A percentile compares a stretch with the other conserved stretches of the same genome.
These are phyloP conservation scores for Suhomyces panamericanus DNA, from an alignment of 1,139 yeast genomes.

Conservation along the genomic window DNA sequence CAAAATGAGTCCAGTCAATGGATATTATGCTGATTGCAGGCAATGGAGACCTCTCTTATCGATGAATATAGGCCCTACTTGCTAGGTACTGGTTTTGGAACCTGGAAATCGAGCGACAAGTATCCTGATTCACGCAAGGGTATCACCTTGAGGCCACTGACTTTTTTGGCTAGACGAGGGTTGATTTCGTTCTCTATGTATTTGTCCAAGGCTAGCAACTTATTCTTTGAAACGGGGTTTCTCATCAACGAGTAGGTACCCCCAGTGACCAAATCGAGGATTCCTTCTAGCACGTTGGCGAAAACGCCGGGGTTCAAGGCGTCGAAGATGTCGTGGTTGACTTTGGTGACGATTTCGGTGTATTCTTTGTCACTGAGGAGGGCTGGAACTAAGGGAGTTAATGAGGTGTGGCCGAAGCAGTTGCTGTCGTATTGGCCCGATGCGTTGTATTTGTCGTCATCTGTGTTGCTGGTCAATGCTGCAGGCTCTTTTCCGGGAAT, in stretches of 20 bases:
- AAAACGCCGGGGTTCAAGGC: constrained; percentile 43
- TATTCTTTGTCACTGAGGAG: constrained; percentile 41
- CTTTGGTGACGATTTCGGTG: constrained; percentile 34
- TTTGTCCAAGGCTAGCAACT: constrained; percentile 42
- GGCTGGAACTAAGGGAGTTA: constrained; percentile 53
- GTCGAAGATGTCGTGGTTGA: constrained; percentile 45
- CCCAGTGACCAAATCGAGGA: constrained; percentile 50
- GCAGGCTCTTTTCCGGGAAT: constrained; percentile 72
- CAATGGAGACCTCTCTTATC: no score
- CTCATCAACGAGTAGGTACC: constrained; percentile 29
- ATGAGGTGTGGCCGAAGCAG: constrained; percentile 52
- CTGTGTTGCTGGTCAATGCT: constrained; percentile 34
- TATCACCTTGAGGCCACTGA: constrained; percentile 41
- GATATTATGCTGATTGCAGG: no score
- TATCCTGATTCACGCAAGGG: constrained; percentile 60
- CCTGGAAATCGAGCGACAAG: constrained; percentile 59
- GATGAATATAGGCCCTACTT: background rate
- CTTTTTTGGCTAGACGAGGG: constrained; percentile 20
- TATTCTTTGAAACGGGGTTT: constrained; percentile 27
- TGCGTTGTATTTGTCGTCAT: constrained; percentile 1
- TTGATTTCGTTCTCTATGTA: constrained; percentile 47
- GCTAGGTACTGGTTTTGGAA: constrained; percentile 39
- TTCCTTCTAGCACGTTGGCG: constrained; percentile 39
- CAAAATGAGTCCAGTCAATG: no score
- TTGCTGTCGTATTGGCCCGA: constrained; percentile 41